These are phyloP conservation scores for Dothistroma pini DNA, from an alignment of 2,329 filamentous ascomycete genomes.

Conservation along the genomic window DNA sequence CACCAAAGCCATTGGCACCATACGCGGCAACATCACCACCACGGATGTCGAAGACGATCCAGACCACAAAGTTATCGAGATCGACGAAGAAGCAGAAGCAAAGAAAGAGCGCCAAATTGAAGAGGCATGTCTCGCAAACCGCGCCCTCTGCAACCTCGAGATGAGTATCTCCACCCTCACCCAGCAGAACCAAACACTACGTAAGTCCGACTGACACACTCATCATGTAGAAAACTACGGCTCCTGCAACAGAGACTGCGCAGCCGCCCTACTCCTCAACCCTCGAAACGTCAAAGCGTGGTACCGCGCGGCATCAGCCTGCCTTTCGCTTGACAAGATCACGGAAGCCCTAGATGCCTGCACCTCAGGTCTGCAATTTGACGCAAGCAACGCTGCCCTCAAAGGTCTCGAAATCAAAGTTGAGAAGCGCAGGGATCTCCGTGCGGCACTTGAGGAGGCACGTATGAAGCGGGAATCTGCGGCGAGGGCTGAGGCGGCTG, in stretches of 20 bases:
- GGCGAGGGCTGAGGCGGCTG: slow-evolving; percentile 54
- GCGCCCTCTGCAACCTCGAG: slow-evolving; percentile 84
- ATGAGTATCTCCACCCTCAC: slow-evolving; percentile 52
- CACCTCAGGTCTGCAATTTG: slow-evolving; percentile 67
- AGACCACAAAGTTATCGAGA: slow-evolving; percentile 41
- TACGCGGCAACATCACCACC: slow-evolving; percentile 39
- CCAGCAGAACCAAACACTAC: not conserved
- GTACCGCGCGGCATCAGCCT: slow-evolving; percentile 77
- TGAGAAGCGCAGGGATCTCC: slow-evolving; percentile 52
- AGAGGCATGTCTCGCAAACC: slow-evolving; percentile 78
- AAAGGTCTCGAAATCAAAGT: slow-evolving; percentile 61
- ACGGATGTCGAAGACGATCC: slow-evolving; percentile 9
- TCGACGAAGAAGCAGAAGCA: slow-evolving; percentile 59
- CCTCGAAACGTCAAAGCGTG: slow-evolving; percentile 80
- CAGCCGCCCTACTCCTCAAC: slow-evolving; percentile 73
- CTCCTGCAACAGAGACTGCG: slow-evolving; percentile 80
- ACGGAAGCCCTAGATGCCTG: slow-evolving; percentile 78
- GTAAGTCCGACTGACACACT: slow-evolving; percentile 19
- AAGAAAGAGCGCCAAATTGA: slow-evolving; percentile 61
- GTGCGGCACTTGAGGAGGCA: slow-evolving; percentile 54
- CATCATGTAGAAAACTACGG: slow-evolving; percentile 69
- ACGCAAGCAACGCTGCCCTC: slow-evolving; percentile 66
- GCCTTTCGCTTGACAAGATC: slow-evolving; percentile 74
- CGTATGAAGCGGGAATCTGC: slow-evolving; percentile 56
- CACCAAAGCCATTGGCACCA: slow-evolving; percentile 72